phyloP scores from a whole-genome alignment of 2,329 filamentous ascomycete species.

The Rhynchosporium secalis region DNA sequence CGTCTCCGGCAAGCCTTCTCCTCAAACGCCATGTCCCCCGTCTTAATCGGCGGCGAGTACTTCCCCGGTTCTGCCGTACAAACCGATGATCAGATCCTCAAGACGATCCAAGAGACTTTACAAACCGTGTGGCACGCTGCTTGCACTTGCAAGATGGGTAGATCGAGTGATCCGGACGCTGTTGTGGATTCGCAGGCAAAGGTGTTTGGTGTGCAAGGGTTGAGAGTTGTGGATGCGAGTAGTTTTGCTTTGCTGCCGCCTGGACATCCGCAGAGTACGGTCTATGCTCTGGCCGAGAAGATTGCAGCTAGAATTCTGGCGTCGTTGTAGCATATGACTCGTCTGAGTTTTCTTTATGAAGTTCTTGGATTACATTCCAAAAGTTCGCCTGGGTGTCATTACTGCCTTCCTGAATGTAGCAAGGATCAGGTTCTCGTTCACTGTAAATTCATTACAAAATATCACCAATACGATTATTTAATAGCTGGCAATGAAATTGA shows the following conservation, averaged over 20 bases:
- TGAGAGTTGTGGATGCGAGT: slow-evolving; percentile 34
- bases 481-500: no score
- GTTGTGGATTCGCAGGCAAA: slow-evolving; percentile 32
- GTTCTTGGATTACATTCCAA: no score
- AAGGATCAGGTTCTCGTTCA: no score
- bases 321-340: background rate
- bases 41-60: slow-evolving; percentile 26
- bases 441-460: no score
- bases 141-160: slow-evolving; percentile 59
- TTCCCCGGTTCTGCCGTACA: slow-evolving; percentile 25
- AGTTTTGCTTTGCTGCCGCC: slow-evolving; percentile 38
- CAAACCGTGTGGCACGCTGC: slow-evolving; percentile 51
- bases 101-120: slow-evolving; percentile 35
- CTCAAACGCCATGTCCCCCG: slow-evolving; percentile 21
- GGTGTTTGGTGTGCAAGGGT: slow-evolving; percentile 28
- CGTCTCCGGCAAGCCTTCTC: slow-evolving; percentile 42
- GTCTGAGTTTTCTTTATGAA: no score
- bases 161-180: slow-evolving; percentile 41
- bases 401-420: no score
- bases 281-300: slow-evolving; percentile 47
- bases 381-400: no score
- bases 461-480: no score
- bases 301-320: slow-evolving; percentile 36
- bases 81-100: slow-evolving; percentile 31
- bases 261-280: slow-evolving; percentile 45